These are phyloP conservation scores for Teunomyces cretensis DNA, from an alignment of 805 yeast species.

Conservation along the genomic window DNA sequence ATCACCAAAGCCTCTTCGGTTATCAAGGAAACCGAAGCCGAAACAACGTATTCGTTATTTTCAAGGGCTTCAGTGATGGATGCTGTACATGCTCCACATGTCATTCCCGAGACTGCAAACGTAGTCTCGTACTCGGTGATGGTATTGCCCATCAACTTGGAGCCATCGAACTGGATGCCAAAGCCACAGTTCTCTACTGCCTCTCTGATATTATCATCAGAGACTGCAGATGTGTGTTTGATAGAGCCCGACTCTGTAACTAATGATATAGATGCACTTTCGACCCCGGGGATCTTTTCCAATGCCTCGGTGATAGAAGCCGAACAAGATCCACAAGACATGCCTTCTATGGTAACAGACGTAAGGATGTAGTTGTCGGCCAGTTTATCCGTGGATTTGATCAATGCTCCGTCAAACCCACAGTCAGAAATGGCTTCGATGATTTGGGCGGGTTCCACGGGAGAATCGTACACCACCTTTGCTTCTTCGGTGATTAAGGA, in stretches of 20 bases:
- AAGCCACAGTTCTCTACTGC: slow-evolving; percentile 63
- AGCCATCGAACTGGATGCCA: slow-evolving; percentile 16
- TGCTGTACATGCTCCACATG: slow-evolving; percentile 45
- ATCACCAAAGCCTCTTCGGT: slow-evolving; percentile 36
- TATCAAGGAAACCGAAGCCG: slow-evolving; percentile 33
- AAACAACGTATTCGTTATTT: slow-evolving; percentile 20
- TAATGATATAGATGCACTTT: slow-evolving; percentile 61
- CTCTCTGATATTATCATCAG: slow-evolving; percentile 41
- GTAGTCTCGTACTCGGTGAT: slow-evolving; percentile 3
- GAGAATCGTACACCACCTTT: slow-evolving; percentile 17
- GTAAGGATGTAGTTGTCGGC: slow-evolving; percentile 6
- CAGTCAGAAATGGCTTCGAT: slow-evolving; percentile 32
- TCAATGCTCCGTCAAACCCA: slow-evolving; percentile 57
- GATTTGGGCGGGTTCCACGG: slow-evolving; percentile 7
- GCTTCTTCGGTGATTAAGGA: slow-evolving; percentile 30
- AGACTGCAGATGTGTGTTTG: slow-evolving; percentile 39
- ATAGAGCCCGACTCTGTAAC: slow-evolving; percentile 73
- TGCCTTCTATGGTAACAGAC: slow-evolving; percentile 52
- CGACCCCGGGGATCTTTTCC: slow-evolving; percentile 49
- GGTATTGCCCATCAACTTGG: background rate
- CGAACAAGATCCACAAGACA: slow-evolving; percentile 91
- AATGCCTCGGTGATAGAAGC: slow-evolving; percentile 62
- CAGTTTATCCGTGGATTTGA: background rate
- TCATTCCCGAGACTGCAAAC: slow-evolving; percentile 27
- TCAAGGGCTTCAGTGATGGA: slow-evolving; percentile 35